A percentile compares a stretch with the other conserved stretches of the same genome.
Conservation (phyloP, 371 early-diverging fungal genomes). For the Circinella umbellata region DNA sequence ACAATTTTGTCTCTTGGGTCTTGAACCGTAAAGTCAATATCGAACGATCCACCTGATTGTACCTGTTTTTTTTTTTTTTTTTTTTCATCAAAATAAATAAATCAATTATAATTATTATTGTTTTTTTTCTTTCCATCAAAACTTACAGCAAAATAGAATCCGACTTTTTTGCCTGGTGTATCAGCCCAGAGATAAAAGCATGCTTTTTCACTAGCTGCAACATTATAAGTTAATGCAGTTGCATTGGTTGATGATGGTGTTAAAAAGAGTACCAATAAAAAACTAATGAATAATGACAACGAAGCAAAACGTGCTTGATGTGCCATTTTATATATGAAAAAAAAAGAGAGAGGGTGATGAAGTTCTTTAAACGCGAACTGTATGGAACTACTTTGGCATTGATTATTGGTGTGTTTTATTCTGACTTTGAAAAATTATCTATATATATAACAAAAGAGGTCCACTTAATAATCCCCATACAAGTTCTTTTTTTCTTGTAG, state of each 20-base stretch:
- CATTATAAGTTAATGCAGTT: slow-evolving; percentile 82
- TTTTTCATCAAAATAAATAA: too few relatives aligned
- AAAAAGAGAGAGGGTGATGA: too few relatives aligned
- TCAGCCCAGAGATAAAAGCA: slow-evolving; percentile 81
- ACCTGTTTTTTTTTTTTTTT: slow-evolving; percentile 68
- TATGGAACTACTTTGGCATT: too few relatives aligned
- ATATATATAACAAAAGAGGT: too few relatives aligned
- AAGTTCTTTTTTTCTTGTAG: too few relatives aligned
- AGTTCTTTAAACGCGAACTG: too few relatives aligned
- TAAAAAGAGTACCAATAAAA: slow-evolving; percentile 1
- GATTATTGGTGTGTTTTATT: too few relatives aligned
- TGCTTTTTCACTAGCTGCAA: slow-evolving; percentile 86
- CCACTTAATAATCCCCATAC: too few relatives aligned
- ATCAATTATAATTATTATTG: too few relatives aligned
- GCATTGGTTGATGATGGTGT: slow-evolving; percentile 34
- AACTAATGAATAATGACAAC: slow-evolving; percentile 6
- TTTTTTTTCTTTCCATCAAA: too few relatives aligned
- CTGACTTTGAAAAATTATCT: too few relatives aligned
- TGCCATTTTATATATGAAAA: background rate
- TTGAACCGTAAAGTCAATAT: slow-evolving; percentile 85
- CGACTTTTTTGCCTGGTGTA: slow-evolving; percentile 81
- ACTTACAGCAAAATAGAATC: slow-evolving; percentile 96
- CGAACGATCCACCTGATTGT: slow-evolving; percentile 91
- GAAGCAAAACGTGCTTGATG: slow-evolving; percentile 9
- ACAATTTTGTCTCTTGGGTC: slow-evolving; percentile 69